Percentiles rank a stretch among this genome's conserved stretches.
These are phyloP conservation scores for Xylariaceae sp. DNA, from an alignment of 2,329 filamentous ascomycete species.

Conservation along the genomic window DNA sequence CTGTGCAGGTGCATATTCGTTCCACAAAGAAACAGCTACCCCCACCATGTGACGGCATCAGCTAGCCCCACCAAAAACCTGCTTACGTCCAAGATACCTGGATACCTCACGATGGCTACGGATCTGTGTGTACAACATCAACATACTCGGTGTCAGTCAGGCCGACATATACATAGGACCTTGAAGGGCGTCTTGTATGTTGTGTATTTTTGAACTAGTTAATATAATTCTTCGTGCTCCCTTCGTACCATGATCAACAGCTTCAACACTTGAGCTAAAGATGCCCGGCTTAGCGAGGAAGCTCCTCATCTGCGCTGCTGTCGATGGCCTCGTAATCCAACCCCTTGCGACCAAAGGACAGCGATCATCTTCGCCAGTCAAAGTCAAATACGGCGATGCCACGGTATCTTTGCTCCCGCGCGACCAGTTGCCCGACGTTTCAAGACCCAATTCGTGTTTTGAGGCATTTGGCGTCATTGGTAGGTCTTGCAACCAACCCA, in stretches of 20 bases:
- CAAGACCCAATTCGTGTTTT: constrained; percentile 53
- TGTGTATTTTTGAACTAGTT: constrained; percentile 1
- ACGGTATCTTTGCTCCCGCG: constrained; percentile 47
- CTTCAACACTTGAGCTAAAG: constrained; percentile 15
- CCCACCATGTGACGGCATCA: constrained; percentile 30
- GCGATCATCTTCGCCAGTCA: constrained; percentile 56
- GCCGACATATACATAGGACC: neutral
- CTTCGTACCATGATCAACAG: constrained; percentile 18
- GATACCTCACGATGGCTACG: neutral
- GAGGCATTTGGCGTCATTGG: constrained; percentile 64
- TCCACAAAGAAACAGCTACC: neutral
- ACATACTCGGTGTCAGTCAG: too few species aligned
- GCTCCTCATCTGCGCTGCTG: constrained; percentile 76
- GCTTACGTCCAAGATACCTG: neutral
- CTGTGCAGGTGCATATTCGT: neutral
- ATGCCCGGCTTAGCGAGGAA: constrained; percentile 84
- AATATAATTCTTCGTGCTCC: constrained; percentile 10
- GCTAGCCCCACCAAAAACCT: constrained; percentile 22
- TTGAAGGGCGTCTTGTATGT: neutral
- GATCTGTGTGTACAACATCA: neutral
- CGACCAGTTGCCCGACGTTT: constrained; percentile 49
- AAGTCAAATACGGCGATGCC: constrained; percentile 70
- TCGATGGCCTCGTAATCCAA: constrained; percentile 82
- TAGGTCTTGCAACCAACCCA: constrained; percentile 39
- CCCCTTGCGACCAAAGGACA: constrained; percentile 64